phyloP scores from a whole-genome alignment of 129 eudicot species.

The Lactuca saligna region DNA sequence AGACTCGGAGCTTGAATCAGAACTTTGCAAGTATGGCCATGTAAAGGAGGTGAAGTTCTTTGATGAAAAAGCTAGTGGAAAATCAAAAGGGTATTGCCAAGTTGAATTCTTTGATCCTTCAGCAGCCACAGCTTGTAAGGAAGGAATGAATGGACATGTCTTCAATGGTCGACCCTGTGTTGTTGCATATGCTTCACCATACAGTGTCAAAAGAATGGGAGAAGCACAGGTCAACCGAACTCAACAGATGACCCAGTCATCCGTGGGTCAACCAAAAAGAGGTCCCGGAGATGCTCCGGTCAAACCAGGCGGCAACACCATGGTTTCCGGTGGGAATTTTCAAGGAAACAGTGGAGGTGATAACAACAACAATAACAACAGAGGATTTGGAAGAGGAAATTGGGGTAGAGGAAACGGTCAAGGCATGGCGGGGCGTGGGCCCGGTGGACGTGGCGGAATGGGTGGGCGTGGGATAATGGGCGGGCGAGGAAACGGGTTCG shows the following conservation, averaged over 20 bases:
- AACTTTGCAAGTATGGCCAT: conserved; percentile 66
- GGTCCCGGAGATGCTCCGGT: conserved; percentile 46
- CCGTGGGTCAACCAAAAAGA: conserved; percentile 42
- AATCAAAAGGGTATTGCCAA: conserved; percentile 85
- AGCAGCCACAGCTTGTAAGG: conserved; percentile 74
- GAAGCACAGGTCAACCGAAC: conserved; percentile 68
- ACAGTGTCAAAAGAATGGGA: conserved; percentile 68
- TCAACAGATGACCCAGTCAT: conserved; percentile 50
- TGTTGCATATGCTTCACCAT: conserved; percentile 80
- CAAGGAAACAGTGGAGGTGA: conserved; percentile 30
- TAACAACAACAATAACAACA: conserved; percentile 32
- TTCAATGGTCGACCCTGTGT: conserved; percentile 91
- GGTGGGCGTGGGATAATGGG: conserved; percentile 71
- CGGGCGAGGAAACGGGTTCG: conserved; percentile 65
- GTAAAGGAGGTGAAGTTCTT: conserved; percentile 79
- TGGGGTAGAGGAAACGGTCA: conserved; percentile 87
- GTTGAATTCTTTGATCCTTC: conserved; percentile 77
- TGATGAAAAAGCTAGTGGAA: conserved; percentile 86
- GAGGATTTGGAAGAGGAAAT: conserved; percentile 73
- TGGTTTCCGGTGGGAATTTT: conserved; percentile 45
- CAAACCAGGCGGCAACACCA: conserved; percentile 43
- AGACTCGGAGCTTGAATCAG: conserved; percentile 75
- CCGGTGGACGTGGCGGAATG: conserved; percentile 63
- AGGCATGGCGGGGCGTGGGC: conserved; percentile 70
- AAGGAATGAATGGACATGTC: conserved; percentile 86